Percentiles rank a stretch among this genome's conserved stretches.
These are phyloP conservation scores for Ascoidea rubescens DNA, from an alignment of 805 yeast species.

Conservation along the genomic window DNA sequence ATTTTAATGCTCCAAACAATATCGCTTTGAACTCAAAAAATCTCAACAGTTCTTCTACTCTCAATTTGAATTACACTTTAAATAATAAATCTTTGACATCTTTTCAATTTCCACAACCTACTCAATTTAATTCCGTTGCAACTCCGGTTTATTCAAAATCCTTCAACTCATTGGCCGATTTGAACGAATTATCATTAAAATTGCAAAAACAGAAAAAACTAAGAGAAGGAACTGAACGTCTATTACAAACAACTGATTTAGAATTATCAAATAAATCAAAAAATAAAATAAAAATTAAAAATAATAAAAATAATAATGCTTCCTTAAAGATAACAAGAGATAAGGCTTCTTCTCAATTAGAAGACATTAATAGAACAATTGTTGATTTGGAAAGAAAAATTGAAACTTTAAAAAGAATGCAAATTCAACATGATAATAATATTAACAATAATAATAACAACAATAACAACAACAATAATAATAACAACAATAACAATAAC, in stretches of 20 bases:
- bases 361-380: conserved; percentile 16
- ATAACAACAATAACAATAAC: not conserved
- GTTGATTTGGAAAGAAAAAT: conserved; percentile 9
- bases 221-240: conserved; percentile 21
- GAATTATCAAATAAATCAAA: conserved; percentile 1
- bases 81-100: too few species aligned
- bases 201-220: conserved; percentile 21
- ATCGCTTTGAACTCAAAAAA: too few species aligned
- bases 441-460: conserved; percentile 9
- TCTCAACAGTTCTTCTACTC: too few species aligned
- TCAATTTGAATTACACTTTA: too few species aligned
- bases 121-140: too few species aligned
- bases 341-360: conserved; percentile 16
- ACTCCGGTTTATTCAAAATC: too few species aligned
- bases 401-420: not conserved
- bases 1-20: too few species aligned
- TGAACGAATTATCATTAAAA: conserved; percentile 6
- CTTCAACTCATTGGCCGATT: not conserved
- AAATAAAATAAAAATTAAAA: not conserved
- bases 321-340: conserved; percentile 11
- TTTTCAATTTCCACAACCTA: too few species aligned
- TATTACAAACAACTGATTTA: conserved; percentile 17
- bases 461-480: conserved; percentile 1
- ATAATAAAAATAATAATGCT: conserved; percentile 6
- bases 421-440: not conserved